Evolutionary conservation across 306 rosid species (phyloP), one percentile per base, ranked within the genome.

Genomic region (Gleditsia sinensis): DNA sequence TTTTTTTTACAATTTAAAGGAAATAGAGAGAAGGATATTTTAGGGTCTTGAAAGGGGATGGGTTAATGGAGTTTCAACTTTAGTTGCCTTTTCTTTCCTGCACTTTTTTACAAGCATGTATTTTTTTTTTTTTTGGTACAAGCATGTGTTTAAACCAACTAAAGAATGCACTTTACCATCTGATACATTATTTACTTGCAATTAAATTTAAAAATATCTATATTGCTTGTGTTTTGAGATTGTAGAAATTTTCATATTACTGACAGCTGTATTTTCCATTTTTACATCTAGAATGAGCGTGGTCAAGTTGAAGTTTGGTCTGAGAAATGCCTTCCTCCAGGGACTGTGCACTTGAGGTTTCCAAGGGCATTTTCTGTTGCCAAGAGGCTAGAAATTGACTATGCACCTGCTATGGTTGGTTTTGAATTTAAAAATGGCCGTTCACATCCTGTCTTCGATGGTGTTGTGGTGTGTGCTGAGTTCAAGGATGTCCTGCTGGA

Each of bases 281-380:
- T 61, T 59, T 61, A 50, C 76, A 43, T 71, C 9, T 61, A 94
- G 98, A 89, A 89, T 14, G 93, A 91, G 28, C 92, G 88, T 2
- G 98, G 98, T 69, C 96, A 90, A 78, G 96, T 94, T 71, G 97
- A 94, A 0, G 97, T 94, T 65, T 94, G 97, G 98, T 94, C 98
- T 62, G 96, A 94, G 85, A 94, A 94, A 79, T 94, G 98, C 78
- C 98, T 94, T 76, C 97, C 98, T 6, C 96, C 91, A 2, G 98
- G 98, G 51, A 94, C 96, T 8, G 90, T 89, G 81, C 94, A 94
- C 77, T 84, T 94, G 50, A 82, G 89, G 77, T 85, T 89, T 69
- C 96, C 93, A 3, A 85, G 87, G 86, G 89, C 91, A 21, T 88
- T 83, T 85, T 45, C 71, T 40, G 83, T 89, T 79, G 97, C 98